Conservation (phyloP, 306 rosid genomes). For the Quercus berberidifolia region DNA sequence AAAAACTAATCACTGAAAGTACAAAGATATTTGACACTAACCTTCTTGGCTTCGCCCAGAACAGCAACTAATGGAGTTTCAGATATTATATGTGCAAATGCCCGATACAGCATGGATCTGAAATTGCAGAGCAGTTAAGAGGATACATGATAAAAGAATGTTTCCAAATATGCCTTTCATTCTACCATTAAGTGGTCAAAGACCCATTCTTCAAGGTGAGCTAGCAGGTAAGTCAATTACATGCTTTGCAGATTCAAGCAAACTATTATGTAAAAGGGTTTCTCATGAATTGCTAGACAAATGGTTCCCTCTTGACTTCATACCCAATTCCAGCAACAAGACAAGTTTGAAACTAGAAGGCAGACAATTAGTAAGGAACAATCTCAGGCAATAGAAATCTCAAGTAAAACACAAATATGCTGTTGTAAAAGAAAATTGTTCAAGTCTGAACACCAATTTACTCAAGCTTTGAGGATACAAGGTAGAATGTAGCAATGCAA, state of each 20-base stretch:
- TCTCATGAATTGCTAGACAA: too few relatives aligned
- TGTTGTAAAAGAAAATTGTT: background rate
- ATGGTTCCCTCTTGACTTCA: too few relatives aligned
- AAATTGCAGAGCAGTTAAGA: constrained; percentile 24
- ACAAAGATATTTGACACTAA: constrained; percentile 33
- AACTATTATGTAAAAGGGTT: too few relatives aligned
- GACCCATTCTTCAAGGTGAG: background rate
- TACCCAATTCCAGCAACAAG: too few relatives aligned
- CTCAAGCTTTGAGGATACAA: background rate
- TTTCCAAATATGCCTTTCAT: background rate
- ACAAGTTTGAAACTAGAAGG: too few relatives aligned
- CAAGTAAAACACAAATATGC: background rate
- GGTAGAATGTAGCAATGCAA: background rate
- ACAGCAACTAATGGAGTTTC: constrained; percentile 69
- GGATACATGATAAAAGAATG: constrained; percentile 5
- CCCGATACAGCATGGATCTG: constrained; percentile 73
- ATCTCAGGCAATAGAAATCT: background rate
- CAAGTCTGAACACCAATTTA: background rate
- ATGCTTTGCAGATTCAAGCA: too few relatives aligned
- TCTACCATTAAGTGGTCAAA: background rate
- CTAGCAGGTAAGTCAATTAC: too few relatives aligned
- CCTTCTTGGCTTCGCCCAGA: constrained; percentile 78
- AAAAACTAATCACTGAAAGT: background rate
- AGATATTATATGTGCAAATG: constrained; percentile 61
- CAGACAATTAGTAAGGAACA: too few relatives aligned